Evolutionary conservation across 148 eudicot genomes (phyloP).

Genomic region (Chenopodium suecicum): DNA sequence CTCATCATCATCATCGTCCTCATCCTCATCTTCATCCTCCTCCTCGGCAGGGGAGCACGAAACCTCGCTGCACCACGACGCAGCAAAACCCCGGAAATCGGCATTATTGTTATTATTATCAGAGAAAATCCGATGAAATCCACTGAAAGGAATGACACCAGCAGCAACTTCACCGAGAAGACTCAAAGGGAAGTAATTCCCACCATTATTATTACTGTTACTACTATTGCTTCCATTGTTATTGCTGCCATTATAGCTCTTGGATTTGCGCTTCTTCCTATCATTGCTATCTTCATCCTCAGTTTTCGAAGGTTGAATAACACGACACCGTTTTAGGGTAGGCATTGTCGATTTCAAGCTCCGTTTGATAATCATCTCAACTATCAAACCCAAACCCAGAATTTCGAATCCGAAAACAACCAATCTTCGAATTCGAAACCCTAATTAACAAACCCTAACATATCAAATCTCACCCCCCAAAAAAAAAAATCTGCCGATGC

Average conservation of each 20-base stretch:
- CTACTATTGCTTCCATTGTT: background rate
- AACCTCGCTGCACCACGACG: constrained; percentile 41
- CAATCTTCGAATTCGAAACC: constrained; percentile 11
- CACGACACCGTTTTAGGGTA: constrained; percentile 70
- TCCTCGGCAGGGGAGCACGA: constrained; percentile 33
- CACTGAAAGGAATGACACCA: constrained; percentile 61
- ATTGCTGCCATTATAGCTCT: background rate
- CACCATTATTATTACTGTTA: constrained; percentile 6
- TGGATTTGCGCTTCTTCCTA: constrained; percentile 43
- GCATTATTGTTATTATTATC: constrained; percentile 27
- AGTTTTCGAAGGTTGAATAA: constrained; percentile 43
- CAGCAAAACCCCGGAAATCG: constrained; percentile 28
- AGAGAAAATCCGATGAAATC: constrained; percentile 33
- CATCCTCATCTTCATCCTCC: constrained; percentile 20
- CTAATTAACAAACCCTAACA: constrained; percentile 36
- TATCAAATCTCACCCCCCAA: background rate
- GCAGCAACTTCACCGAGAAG: constrained; percentile 66
- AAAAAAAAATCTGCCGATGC: background rate
- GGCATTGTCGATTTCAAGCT: constrained; percentile 93
- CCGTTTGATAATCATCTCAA: constrained; percentile 83
- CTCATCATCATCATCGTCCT: constrained; percentile 19
- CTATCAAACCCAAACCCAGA: background rate
- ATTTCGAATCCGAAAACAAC: background rate
- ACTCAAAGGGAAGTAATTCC: constrained; percentile 62
- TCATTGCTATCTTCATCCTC: constrained; percentile 46